Percentiles rank a stretch among this genome's conserved stretches.
Conservation (phyloP, 1,139 yeast species). For the Geotrichum macrosporum region DNA sequence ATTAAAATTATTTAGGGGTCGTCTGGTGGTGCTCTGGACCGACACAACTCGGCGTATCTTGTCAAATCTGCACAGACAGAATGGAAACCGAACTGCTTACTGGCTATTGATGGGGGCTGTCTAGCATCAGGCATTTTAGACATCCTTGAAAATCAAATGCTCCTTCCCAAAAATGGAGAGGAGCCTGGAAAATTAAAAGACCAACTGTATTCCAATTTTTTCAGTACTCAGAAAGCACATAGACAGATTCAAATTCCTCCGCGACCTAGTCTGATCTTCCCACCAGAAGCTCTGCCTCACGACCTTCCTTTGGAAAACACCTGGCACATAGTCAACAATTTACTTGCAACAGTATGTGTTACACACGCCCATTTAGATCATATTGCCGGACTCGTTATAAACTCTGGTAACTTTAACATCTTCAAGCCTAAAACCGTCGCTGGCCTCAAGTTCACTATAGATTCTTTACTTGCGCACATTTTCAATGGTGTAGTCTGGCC, state of each 20-base stretch:
- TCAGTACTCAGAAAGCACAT: not conserved
- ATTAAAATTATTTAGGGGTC: constrained; percentile 13
- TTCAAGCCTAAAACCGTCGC: constrained; percentile 43
- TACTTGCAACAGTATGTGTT: constrained; percentile 48
- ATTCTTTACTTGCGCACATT: constrained; percentile 50
- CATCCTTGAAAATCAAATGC: constrained; percentile 38
- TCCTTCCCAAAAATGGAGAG: not conserved
- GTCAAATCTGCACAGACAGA: constrained; percentile 51
- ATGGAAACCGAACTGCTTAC: constrained; percentile 39
- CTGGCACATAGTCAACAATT: constrained; percentile 34
- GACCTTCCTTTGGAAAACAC: constrained; percentile 34
- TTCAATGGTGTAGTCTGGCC: constrained; percentile 87
- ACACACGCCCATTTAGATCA: constrained; percentile 89
- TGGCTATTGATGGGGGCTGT: constrained; percentile 75
- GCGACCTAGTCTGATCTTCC: constrained; percentile 14
- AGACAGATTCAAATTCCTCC: not conserved
- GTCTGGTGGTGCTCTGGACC: constrained; percentile 31
- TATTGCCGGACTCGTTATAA: constrained; percentile 60
- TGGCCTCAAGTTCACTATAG: constrained; percentile 53
- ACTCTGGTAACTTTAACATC: constrained; percentile 55
- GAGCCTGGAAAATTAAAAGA: not conserved
- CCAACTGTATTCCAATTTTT: constrained; percentile 2
- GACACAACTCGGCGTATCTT: constrained; percentile 44
- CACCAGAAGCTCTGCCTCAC: constrained; percentile 26
- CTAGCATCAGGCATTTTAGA: constrained; percentile 58